A percentile compares a stretch with the other conserved stretches of the same genome.
Evolutionary conservation across 2,329 filamentous ascomycete genomes (phyloP).

Genomic region (Colletotrichum australisinense): DNA sequence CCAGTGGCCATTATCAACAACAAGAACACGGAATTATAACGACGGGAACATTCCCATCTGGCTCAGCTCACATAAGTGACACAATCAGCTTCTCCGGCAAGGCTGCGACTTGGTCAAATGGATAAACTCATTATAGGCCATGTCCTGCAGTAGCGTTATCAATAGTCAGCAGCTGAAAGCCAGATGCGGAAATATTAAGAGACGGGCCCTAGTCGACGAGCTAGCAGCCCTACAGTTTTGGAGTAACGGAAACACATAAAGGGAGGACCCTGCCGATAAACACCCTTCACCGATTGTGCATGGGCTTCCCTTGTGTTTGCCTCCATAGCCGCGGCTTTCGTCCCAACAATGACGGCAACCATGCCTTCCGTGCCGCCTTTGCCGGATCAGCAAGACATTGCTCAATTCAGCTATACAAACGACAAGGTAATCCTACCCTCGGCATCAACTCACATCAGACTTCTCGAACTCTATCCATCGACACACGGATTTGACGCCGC

Average conservation of each 20-base stretch:
- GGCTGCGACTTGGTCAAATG: neutral
- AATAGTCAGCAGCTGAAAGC: neutral
- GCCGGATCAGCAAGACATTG: neutral
- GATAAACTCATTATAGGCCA: neutral
- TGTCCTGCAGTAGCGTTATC: neutral
- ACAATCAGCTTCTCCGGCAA: neutral
- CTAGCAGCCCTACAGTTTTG: neutral
- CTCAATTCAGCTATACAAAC: conserved; percentile 6
- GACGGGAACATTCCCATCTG: too few relatives aligned
- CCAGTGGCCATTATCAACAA: too few relatives aligned
- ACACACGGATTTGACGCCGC: neutral
- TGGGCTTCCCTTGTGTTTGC: neutral
- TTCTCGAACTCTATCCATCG: conserved; percentile 25
- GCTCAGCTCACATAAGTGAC: neutral
- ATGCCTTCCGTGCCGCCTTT: conserved; percentile 23
- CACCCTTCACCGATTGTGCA: neutral
- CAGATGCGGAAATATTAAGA: neutral
- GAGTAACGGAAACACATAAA: neutral
- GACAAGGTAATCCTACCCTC: conserved; percentile 14
- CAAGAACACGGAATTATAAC: too few relatives aligned
- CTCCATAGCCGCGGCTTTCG: neutral
- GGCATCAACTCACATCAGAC: conserved; percentile 29
- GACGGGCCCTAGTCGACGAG: neutral
- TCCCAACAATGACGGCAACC: conserved; percentile 14
- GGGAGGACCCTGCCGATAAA: conserved; percentile 7